Evolutionary conservation across 129 eudicot species (phyloP), one percentile per base, ranked within the genome.

Genomic region (Flaveria ramosissima): DNA sequence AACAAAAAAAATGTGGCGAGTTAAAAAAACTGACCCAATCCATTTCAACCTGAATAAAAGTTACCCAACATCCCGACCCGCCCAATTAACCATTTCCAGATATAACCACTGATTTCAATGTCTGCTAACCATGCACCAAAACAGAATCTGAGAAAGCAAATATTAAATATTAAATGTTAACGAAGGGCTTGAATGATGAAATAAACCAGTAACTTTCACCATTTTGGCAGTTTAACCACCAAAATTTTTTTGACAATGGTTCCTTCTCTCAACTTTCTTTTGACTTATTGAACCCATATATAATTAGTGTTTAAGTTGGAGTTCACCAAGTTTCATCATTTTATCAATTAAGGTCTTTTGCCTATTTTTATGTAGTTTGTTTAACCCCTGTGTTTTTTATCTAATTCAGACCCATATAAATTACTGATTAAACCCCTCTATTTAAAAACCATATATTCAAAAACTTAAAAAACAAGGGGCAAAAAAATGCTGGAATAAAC

Each of bases 51-150:
- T 52, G 9, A 12, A 15, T 15, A 48, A 48, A 12, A 14, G 53
- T 48, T 48, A 14, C 53, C 17, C 17, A 48, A 47, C 15, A 12
- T 48, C 53, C 17, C 16, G 12, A 48, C 53, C 53, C n/a, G 53
- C 5, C 57, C 3, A 5, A 5, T 16, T 10, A 4, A 19, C 57
- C 9, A 15, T 3, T 19, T 16, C 21, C 9, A 16, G 21, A 52
- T 52, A 52, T 16, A 52, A 13, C 65, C 36, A 52, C 32, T 32
- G 23, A 24, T 17, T 32, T 53, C 66, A 53, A 4, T 63, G 20
- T 63, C 42, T 45, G 7, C 56, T 60, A 43, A 27, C 73, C 55
- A n/a, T 21, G 42, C 26, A 68, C 68, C 71, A 43, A 56, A 50
- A 75, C 14, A 27, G n/a, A 47, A 19, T 63, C 72, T 48, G 10